phyloP scores from a whole-genome alignment of 768 basidiomycete species.

The Agaricus subrufescens region DNA sequence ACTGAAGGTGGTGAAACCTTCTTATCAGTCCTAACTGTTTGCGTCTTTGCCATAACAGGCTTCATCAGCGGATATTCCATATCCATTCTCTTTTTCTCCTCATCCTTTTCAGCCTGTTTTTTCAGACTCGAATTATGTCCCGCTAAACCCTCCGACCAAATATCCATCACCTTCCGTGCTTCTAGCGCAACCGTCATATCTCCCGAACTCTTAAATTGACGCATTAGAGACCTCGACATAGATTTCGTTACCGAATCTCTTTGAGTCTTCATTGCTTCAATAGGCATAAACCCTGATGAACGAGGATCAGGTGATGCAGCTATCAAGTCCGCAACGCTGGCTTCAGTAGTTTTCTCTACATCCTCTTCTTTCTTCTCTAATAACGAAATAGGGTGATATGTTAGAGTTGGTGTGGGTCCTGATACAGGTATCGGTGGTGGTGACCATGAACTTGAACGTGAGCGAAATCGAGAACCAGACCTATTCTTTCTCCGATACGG shows the following conservation, averaged over 20 bases:
- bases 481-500: background rate
- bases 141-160: conserved; percentile 27
- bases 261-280: conserved; percentile 39
- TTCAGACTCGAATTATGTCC: background rate
- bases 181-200: conserved; percentile 31
- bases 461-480: background rate
- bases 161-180: conserved; percentile 31
- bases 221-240: conserved; percentile 9
- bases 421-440: background rate
- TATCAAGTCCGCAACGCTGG: background rate
- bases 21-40: conserved; percentile 31
- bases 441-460: background rate
- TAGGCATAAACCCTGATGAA: conserved; percentile 72
- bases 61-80: conserved; percentile 19
- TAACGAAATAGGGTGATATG: background rate
- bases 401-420: background rate
- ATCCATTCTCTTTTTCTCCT: background rate
- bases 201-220: conserved; percentile 18
- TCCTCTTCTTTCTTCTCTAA: background rate
- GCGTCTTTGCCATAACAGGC: conserved; percentile 18
- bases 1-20: conserved; percentile 31
- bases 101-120: background rate
- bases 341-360: background rate
- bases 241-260: conserved; percentile 25
- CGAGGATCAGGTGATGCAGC: conserved; percentile 54